A percentile compares a stretch with the other conserved stretches of the same genome.
Conservation (phyloP, 2,329 filamentous ascomycete species). For the Tothia fuscella region DNA sequence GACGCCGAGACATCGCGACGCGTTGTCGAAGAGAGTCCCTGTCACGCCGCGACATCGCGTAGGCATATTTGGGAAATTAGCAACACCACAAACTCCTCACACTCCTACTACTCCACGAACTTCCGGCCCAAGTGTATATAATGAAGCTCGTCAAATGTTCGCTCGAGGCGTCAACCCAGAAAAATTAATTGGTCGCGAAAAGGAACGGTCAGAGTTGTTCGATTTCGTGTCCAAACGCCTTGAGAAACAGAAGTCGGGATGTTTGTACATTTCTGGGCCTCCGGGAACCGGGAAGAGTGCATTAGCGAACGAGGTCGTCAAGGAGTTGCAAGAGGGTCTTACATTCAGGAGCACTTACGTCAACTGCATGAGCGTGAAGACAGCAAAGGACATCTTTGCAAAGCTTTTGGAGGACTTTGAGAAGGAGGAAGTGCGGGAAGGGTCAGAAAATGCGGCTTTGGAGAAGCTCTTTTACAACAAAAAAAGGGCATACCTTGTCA, state of each 20-base stretch:
- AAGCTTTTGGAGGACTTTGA: conserved; percentile 62
- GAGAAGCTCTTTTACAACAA: conserved; percentile 58
- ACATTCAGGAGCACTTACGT: conserved; percentile 62
- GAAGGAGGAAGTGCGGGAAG: conserved; percentile 48
- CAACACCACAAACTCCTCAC: conserved; percentile 67
- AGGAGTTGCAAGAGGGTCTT: conserved; percentile 40
- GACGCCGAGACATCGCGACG: conserved; percentile 71
- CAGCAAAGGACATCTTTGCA: conserved; percentile 70
- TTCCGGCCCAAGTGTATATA: conserved; percentile 65
- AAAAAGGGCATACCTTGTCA: conserved; percentile 58
- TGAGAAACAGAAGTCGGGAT: conserved; percentile 54
- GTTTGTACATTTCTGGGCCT: conserved; percentile 88
- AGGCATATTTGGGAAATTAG: conserved; percentile 60
- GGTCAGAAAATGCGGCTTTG: conserved; percentile 55
- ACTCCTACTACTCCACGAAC: conserved; percentile 58
- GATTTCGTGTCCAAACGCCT: conserved; percentile 57
- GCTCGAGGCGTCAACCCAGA: conserved; percentile 64
- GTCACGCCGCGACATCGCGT: conserved; percentile 77
- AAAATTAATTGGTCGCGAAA: conserved; percentile 66
- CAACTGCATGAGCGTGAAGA: conserved; percentile 96
- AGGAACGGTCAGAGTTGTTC: conserved; percentile 51
- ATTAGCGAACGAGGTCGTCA: conserved; percentile 69
- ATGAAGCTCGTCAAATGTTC: conserved; percentile 77
- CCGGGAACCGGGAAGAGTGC: conserved; percentile 96
- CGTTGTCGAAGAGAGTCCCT: conserved; percentile 53